Evolutionary conservation across 768 basidiomycete species (phyloP).

Genomic region (Amanita polypyramis): DNA sequence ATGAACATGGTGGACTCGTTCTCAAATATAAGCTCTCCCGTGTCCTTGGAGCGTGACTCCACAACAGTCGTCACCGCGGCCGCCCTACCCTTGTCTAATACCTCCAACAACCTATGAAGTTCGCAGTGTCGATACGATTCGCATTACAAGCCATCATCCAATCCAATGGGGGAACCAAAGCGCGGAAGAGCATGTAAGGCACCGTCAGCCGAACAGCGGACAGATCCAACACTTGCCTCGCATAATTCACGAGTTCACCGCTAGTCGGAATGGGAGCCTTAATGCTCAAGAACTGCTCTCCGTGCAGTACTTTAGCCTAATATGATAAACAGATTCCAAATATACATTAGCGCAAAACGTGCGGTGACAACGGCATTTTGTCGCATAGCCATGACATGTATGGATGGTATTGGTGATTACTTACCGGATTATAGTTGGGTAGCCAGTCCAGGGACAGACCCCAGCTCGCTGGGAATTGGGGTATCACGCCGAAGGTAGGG

Average conservation of each 20-base stretch:
- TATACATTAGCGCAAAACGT: background rate
- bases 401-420: slow-evolving; percentile 14
- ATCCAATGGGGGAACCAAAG: background rate
- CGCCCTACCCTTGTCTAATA: slow-evolving; percentile 87
- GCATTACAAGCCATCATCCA: background rate
- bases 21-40: slow-evolving; percentile 79
- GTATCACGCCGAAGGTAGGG: slow-evolving; percentile 93
- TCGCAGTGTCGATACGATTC: background rate
- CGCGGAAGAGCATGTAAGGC: background rate
- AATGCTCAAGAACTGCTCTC: slow-evolving; percentile 91
- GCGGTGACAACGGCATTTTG: background rate
- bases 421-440: slow-evolving; percentile 88
- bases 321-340: background rate
- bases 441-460: slow-evolving; percentile 73
- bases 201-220: background rate
- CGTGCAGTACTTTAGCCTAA: slow-evolving; percentile 93
- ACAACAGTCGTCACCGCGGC: slow-evolving; percentile 77
- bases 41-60: slow-evolving; percentile 69
- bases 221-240: slow-evolving; percentile 35
- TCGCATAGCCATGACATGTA: background rate
- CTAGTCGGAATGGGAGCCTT: slow-evolving; percentile 79
- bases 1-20: slow-evolving; percentile 89
- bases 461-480: slow-evolving; percentile 71
- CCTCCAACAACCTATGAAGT: slow-evolving; percentile 54
- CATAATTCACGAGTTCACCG: slow-evolving; percentile 67